Evolutionary conservation across 441 rosid genomes (phyloP).

Genomic region (Eruca vesicaria): DNA sequence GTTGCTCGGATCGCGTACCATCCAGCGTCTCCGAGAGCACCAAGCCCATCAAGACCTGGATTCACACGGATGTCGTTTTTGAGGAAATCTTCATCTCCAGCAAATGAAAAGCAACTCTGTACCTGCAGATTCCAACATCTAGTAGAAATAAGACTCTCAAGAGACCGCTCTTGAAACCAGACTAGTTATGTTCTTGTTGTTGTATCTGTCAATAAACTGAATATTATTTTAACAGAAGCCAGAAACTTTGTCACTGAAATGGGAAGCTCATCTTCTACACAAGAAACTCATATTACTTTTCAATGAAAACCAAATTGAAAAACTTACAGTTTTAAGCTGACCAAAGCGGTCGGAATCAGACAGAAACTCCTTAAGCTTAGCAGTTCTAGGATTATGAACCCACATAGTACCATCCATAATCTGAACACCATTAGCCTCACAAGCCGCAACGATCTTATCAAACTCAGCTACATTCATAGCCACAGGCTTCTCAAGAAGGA

Average conservation of each 20-base stretch:
- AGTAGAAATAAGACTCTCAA: background rate
- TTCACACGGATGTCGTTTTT: constrained; percentile 75
- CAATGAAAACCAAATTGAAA: background rate
- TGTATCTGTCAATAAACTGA: background rate
- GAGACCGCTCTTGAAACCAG: background rate
- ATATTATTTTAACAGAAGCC: background rate
- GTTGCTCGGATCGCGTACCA: constrained; percentile 72
- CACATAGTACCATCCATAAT: constrained; percentile 94
- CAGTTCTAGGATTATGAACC: constrained; percentile 79
- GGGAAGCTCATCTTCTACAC: background rate
- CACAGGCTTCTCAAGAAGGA: constrained; percentile 82
- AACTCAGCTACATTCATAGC: constrained; percentile 58
- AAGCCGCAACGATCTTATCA: constrained; percentile 58
- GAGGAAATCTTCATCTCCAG: constrained; percentile 52
- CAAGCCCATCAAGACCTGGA: constrained; percentile 80
- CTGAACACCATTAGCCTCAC: constrained; percentile 79
- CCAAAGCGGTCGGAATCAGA: constrained; percentile 65
- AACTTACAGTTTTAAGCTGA: constrained; percentile 53
- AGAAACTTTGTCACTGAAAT: background rate
- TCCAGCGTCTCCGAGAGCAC: constrained; percentile 83
- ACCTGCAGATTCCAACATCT: constrained; percentile 40
- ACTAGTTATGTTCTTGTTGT: background rate
- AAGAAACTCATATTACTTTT: background rate
- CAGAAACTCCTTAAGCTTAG: constrained; percentile 56
- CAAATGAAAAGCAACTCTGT: constrained; percentile 57